A percentile compares a stretch with the other conserved stretches of the same genome.
phyloP scores from a whole-genome alignment of 1,139 yeast species.

The Casaregolazyma suthepensis region DNA sequence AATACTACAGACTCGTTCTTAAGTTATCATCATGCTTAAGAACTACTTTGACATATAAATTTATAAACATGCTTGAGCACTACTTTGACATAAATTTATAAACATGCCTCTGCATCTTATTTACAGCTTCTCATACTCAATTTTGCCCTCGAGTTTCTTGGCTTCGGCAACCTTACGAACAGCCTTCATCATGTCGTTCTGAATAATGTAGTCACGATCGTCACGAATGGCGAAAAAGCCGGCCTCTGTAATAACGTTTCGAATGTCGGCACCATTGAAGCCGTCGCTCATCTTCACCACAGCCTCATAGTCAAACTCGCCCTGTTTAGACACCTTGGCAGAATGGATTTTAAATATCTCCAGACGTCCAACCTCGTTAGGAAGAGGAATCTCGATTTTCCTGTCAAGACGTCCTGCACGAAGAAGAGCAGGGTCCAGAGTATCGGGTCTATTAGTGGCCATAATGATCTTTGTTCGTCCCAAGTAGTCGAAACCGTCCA shows the following conservation, averaged over 20 bases:
- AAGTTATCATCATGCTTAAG: not conserved
- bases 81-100: not conserved
- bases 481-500: slow-evolving; percentile 97
- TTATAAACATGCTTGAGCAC: not conserved
- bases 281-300: slow-evolving; percentile 98
- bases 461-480: slow-evolving; percentile 97
- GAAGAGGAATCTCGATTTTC: slow-evolving; percentile 92
- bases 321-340: slow-evolving; percentile 76
- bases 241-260: slow-evolving; percentile 98
- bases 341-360: slow-evolving; percentile 96
- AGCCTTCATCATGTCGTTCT: slow-evolving; percentile 94
- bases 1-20: not conserved
- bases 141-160: slow-evolving; percentile 93
- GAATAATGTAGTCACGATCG: slow-evolving; percentile 90
- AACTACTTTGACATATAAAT: too few species aligned
- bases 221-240: slow-evolving; percentile 98
- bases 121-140: slow-evolving; percentile 82
- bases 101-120: not conserved
- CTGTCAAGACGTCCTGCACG: slow-evolving; percentile 98
- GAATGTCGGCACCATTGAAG: slow-evolving; percentile 97
- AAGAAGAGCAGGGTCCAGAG: slow-evolving; percentile 95
- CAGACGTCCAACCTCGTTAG: slow-evolving; percentile 93
- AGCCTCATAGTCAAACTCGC: slow-evolving; percentile 96
- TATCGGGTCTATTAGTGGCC: slow-evolving; percentile 99
- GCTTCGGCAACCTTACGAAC: slow-evolving; percentile 96